A percentile compares a stretch with the other conserved stretches of the same genome.
These are phyloP conservation scores for Aspergillus quadricinctus DNA, from an alignment of 2,329 filamentous ascomycete genomes.

Conservation along the genomic window DNA sequence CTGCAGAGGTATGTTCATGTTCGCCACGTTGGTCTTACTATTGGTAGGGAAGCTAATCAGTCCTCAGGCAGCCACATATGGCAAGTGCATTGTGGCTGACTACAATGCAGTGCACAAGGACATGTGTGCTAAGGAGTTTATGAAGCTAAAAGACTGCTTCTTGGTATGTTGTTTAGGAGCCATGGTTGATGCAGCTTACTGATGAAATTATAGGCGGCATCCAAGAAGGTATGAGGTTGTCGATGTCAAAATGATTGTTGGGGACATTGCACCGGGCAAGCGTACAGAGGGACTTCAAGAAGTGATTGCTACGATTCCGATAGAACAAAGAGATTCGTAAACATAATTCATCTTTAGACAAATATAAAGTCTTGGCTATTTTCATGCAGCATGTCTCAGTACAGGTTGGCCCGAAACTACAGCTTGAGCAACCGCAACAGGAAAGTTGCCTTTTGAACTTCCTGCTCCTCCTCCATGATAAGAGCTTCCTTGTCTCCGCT, in stretches of 20 bases:
- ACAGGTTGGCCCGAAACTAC: slow-evolving; percentile 36
- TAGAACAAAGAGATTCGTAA: neutral
- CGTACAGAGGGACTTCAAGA: neutral
- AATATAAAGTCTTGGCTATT: neutral
- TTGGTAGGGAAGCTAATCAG: slow-evolving; percentile 10
- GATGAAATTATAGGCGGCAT: slow-evolving; percentile 42
- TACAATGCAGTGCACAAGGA: slow-evolving; percentile 89
- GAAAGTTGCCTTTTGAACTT: slow-evolving; percentile 78
- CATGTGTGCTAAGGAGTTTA: slow-evolving; percentile 81
- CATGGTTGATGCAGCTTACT: slow-evolving; percentile 1
- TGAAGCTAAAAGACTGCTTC: slow-evolving; percentile 82
- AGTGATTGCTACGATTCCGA: neutral
- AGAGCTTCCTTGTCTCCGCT: slow-evolving; percentile 54
- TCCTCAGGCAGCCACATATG: slow-evolving; percentile 72
- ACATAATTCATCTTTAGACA: neutral
- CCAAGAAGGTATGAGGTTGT: slow-evolving; percentile 42
- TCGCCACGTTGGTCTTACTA: neutral
- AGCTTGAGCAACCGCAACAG: slow-evolving; percentile 71
- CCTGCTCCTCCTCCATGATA: slow-evolving; percentile 78
- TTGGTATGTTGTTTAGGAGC: slow-evolving; percentile 52
- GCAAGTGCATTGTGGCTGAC: slow-evolving; percentile 84
- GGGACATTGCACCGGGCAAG: neutral
- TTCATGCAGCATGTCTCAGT: neutral
- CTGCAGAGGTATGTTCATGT: slow-evolving; percentile 52
- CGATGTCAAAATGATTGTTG: neutral